phyloP scores from a whole-genome alignment of 805 yeast genomes.

The Cyberlindnera lachancei region DNA sequence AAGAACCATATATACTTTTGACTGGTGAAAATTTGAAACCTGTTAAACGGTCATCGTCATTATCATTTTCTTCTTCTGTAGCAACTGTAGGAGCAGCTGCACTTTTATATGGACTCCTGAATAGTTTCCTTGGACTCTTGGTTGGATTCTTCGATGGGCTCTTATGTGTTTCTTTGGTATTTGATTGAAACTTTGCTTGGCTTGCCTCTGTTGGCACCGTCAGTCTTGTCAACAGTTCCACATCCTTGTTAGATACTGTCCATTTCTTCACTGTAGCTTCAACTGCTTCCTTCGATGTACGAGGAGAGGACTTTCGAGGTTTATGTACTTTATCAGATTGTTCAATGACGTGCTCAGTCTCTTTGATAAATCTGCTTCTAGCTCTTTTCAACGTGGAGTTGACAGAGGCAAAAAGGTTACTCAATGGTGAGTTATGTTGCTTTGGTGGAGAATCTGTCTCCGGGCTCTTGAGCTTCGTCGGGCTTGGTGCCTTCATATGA shows the following conservation, averaged over 20 bases:
- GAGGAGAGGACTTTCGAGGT: not conserved
- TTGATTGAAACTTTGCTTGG: constrained; percentile 7
- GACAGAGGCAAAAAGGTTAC: constrained; percentile 19
- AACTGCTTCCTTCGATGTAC: not conserved
- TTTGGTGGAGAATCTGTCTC: constrained; percentile 3
- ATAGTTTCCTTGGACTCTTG: not conserved
- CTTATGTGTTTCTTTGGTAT: no score
- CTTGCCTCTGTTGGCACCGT: constrained; percentile 14
- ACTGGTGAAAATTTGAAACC: constrained; percentile 22
- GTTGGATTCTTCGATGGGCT: not conserved
- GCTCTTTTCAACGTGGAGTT: constrained; percentile 20
- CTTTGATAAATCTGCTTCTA: constrained; percentile 14
- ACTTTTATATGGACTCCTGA: not conserved
- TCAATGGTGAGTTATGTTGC: constrained; percentile 16
- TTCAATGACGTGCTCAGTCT: constrained; percentile 8
- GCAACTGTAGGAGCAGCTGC: not conserved
- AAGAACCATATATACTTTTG: constrained; percentile 20
- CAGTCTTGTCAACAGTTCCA: constrained; percentile 7
- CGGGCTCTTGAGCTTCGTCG: constrained; percentile 8
- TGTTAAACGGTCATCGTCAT: constrained; percentile 10
- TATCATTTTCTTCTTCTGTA: constrained; percentile 1
- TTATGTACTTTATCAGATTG: constrained; percentile 5
- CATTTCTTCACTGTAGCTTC: not conserved
- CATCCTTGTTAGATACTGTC: not conserved
- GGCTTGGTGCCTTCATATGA: constrained; percentile 2